A percentile compares a stretch with the other conserved stretches of the same genome.
Evolutionary conservation across 495 filamentous ascomycete species (phyloP).

Genomic region (Thermothielavioides terrestris): DNA sequence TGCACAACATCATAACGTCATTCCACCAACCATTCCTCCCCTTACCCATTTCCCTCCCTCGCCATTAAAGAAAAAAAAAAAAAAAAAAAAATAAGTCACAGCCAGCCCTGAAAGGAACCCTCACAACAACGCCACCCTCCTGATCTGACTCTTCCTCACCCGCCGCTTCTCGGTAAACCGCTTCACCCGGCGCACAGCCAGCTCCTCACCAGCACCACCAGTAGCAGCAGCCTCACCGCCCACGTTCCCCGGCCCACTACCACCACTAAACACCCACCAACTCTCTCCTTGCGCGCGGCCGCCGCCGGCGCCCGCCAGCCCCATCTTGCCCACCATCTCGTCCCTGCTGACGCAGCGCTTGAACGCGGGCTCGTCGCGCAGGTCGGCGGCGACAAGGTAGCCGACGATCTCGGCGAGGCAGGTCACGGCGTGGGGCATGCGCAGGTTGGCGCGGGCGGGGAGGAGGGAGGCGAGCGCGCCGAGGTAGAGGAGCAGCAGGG

Average conservation of each 20-base stretch:
- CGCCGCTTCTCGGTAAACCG: constrained; percentile 33
- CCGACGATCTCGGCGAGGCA: constrained; percentile 69
- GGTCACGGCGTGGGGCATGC: constrained; percentile 60
- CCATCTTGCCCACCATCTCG: constrained; percentile 28
- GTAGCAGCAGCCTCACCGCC: neutral
- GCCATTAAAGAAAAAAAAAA: neutral
- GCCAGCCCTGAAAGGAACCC: neutral
- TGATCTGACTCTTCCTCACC: constrained; percentile 29
- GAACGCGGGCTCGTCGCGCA: constrained; percentile 61
- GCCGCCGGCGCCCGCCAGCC: constrained; percentile 22
- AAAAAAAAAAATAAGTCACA: neutral
- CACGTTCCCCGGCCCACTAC: constrained; percentile 14
- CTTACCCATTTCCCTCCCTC: too few relatives aligned
- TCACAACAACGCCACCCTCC: neutral
- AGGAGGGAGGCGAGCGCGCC: constrained; percentile 40
- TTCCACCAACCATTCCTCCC: too few relatives aligned
- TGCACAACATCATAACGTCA: neutral
- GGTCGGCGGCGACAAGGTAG: constrained; percentile 60
- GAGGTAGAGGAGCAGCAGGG: constrained; percentile 58
- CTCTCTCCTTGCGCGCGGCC: constrained; percentile 24
- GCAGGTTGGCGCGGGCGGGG: constrained; percentile 46
- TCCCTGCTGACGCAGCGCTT: constrained; percentile 18
- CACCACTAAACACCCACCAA: constrained; percentile 34
- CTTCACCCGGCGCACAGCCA: constrained; percentile 32
- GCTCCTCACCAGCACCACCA: constrained; percentile 1